Evolutionary conservation across 495 filamentous ascomycete genomes (phyloP).

Genomic region (Ramalina intermedia): DNA sequence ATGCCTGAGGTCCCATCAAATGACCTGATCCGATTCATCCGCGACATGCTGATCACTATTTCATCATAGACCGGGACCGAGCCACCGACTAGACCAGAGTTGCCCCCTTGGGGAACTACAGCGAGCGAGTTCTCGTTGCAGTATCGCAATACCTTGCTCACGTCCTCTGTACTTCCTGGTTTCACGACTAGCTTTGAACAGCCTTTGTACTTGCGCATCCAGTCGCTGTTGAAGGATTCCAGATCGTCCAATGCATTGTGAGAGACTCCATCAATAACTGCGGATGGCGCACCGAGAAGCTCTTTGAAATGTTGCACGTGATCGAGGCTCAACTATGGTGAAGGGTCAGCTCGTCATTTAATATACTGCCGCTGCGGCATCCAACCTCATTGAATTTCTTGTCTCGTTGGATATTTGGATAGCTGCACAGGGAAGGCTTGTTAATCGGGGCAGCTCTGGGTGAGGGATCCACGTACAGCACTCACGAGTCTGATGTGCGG

Average conservation of each 20-base stretch:
- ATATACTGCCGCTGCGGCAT: neutral
- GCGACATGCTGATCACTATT: slow-evolving; percentile 77
- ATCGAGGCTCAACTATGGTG: slow-evolving; percentile 41
- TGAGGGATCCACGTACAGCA: neutral
- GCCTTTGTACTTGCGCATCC: slow-evolving; percentile 98
- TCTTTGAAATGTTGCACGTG: slow-evolving; percentile 70
- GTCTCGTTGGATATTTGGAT: slow-evolving; percentile 72
- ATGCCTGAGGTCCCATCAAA: slow-evolving; percentile 91
- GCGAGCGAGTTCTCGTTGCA: slow-evolving; percentile 85
- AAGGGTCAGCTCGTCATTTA: neutral
- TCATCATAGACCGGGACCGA: slow-evolving; percentile 95
- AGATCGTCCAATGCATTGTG: slow-evolving; percentile 61
- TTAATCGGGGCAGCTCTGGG: neutral
- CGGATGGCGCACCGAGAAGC: slow-evolving; percentile 58
- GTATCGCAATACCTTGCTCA: slow-evolving; percentile 78
- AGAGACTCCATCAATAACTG: slow-evolving; percentile 72
- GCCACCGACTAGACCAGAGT: slow-evolving; percentile 88
- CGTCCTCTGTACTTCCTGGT: slow-evolving; percentile 65
- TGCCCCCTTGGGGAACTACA: slow-evolving; percentile 95
- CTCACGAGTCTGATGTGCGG: slow-evolving; percentile 63
- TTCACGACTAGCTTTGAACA: slow-evolving; percentile 78
- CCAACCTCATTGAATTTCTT: slow-evolving; percentile 46
- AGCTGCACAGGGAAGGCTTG: slow-evolving; percentile 23
- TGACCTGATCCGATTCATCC: slow-evolving; percentile 78
- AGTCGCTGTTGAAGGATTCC: slow-evolving; percentile 88